phyloP scores from a whole-genome alignment of 495 filamentous ascomycete genomes.

The Xanthoparmelia taractica region DNA sequence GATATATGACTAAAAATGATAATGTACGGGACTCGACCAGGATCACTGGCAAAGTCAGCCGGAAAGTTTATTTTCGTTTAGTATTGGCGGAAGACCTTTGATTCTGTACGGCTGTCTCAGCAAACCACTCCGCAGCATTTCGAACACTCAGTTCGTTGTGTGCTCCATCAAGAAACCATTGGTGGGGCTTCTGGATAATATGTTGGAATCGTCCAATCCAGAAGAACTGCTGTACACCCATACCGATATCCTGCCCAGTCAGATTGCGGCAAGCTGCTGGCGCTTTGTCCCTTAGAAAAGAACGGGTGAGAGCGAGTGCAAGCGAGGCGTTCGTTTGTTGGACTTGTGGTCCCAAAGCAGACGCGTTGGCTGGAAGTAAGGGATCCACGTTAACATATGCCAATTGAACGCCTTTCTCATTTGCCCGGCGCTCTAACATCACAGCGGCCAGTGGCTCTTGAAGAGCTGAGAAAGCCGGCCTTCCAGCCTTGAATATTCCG shows the following conservation, averaged over 20 bases:
- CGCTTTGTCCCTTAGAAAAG: constrained; percentile 27
- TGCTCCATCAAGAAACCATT: constrained; percentile 44
- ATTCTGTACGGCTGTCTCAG: constrained; percentile 16
- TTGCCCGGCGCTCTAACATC: constrained; percentile 56
- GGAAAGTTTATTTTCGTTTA: background rate
- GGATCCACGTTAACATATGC: constrained; percentile 49
- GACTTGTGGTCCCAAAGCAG: constrained; percentile 30
- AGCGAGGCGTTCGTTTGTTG: constrained; percentile 39
- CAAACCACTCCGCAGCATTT: constrained; percentile 40
- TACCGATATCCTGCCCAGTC: constrained; percentile 25
- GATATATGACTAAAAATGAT: constrained; percentile 40
- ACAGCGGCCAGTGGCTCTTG: constrained; percentile 50
- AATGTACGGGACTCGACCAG: constrained; percentile 19
- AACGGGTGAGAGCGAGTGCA: constrained; percentile 30
- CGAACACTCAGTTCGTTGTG: constrained; percentile 42
- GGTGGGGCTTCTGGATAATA: constrained; percentile 26
- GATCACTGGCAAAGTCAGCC: constrained; percentile 8
- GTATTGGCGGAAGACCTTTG: constrained; percentile 20
- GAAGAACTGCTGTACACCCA: constrained; percentile 34
- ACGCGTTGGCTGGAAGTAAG: constrained; percentile 25
- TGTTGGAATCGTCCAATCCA: constrained; percentile 43
- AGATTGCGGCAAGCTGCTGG: constrained; percentile 18
- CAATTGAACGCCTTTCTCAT: constrained; percentile 51
- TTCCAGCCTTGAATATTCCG: constrained; percentile 67
- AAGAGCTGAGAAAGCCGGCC: constrained; percentile 57